A percentile compares a stretch with the other conserved stretches of the same genome.
phyloP scores from a whole-genome alignment of 2,329 filamentous ascomycete genomes.

The Pochonia chlamydosporia region DNA sequence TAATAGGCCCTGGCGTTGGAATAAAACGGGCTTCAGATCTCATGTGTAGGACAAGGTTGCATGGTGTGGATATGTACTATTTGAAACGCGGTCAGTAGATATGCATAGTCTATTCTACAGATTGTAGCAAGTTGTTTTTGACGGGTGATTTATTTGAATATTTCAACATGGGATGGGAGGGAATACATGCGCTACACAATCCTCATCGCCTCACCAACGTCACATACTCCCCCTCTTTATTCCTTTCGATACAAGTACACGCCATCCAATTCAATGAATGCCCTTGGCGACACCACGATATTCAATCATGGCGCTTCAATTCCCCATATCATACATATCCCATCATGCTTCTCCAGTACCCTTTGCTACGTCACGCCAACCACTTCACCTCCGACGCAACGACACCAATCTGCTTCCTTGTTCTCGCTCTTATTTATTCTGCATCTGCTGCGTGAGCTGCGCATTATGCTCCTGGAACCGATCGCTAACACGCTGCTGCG shows the following conservation, averaged over 20 bases:
- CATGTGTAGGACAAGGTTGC: not conserved
- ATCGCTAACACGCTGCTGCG: conserved; percentile 82
- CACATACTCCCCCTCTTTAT: not conserved
- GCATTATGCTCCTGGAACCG: conserved; percentile 73
- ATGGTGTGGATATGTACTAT: not conserved
- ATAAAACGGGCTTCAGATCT: conserved; percentile 7
- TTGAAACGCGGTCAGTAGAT: not conserved
- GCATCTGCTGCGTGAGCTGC: conserved; percentile 50
- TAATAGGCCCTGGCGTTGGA: conserved; percentile 12
- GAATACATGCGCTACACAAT: not conserved
- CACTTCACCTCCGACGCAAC: too few species aligned
- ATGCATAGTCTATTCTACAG: not conserved
- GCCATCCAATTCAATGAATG: not conserved
- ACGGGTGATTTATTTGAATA: not conserved
- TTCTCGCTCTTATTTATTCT: conserved; percentile 42
- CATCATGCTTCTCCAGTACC: too few species aligned
- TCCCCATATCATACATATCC: conserved; percentile 8
- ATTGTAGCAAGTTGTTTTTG: not conserved
- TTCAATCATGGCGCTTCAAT: not conserved
- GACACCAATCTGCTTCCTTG: too few species aligned
- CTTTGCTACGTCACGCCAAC: too few species aligned
- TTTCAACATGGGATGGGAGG: not conserved
- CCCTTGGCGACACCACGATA: too few species aligned
- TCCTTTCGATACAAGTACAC: conserved; percentile 4
- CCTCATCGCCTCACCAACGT: not conserved